phyloP scores from a whole-genome alignment of 306 rosid species.

The Cicer arietinum region DNA sequence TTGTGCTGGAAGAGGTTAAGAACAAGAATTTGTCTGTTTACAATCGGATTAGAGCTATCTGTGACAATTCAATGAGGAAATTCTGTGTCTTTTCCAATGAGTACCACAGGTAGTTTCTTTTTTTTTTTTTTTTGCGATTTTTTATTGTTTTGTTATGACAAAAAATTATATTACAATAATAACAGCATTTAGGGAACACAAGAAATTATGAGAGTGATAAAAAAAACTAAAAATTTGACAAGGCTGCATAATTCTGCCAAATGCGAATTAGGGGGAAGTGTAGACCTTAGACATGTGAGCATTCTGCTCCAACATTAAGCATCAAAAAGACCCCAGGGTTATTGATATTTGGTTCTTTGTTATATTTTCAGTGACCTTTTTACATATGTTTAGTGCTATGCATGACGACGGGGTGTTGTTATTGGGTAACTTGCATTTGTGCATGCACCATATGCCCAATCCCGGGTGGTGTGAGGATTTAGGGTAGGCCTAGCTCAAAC shows the following conservation, averaged over 20 bases:
- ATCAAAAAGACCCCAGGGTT: not conserved
- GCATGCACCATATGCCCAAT: not conserved
- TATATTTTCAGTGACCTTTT: not conserved
- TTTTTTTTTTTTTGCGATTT: not conserved
- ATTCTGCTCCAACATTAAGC: conserved; percentile 1
- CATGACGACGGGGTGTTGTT: not conserved
- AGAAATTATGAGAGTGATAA: not conserved
- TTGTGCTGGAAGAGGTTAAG: conserved; percentile 90
- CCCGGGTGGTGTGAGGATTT: not conserved
- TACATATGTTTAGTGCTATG: not conserved
- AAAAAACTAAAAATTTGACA: not conserved
- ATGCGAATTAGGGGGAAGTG: not conserved
- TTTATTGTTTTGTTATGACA: not conserved
- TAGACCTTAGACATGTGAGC: not conserved
- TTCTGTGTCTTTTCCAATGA: conserved; percentile 92
- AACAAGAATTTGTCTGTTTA: conserved; percentile 79
- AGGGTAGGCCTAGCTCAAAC: not conserved
- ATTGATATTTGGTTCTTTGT: not conserved
- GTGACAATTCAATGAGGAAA: conserved; percentile 64
- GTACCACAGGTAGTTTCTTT: conserved; percentile 71
- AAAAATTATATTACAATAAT: not conserved
- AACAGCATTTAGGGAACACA: conserved; percentile 4
- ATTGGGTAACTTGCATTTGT: not conserved
- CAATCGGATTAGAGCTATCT: conserved; percentile 77
- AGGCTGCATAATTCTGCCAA: not conserved